phyloP scores from a whole-genome alignment of 208 protist genomes.

The Trichomonas tenax region DNA sequence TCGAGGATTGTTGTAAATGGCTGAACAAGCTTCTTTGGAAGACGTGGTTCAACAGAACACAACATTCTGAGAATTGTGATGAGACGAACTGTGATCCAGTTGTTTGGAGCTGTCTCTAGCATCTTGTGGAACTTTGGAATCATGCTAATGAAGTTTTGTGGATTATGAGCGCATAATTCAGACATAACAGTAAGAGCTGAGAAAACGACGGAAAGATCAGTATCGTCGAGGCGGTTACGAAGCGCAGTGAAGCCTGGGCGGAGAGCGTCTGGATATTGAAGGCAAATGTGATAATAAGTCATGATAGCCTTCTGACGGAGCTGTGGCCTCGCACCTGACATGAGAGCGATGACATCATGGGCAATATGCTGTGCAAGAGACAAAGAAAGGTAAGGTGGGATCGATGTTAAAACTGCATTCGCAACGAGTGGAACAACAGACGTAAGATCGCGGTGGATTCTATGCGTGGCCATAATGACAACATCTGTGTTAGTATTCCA shows the following conservation, averaged over 20 bases:
- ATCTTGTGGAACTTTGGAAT: background rate
- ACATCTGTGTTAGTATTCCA: background rate
- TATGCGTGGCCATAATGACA: background rate
- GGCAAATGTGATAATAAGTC: background rate
- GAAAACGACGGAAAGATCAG: background rate
- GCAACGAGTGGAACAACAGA: background rate
- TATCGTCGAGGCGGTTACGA: background rate
- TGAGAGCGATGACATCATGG: background rate
- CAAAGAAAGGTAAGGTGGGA: background rate
- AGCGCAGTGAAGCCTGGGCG: background rate
- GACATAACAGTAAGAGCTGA: background rate
- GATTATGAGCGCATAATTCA: conserved; percentile 12
- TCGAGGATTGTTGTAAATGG: background rate
- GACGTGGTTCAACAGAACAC: background rate
- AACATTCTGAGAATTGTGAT: background rate
- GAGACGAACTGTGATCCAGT: background rate
- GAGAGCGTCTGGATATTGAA: background rate
- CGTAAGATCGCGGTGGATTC: background rate
- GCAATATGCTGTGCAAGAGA: background rate
- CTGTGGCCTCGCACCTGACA: background rate
- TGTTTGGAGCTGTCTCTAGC: background rate
- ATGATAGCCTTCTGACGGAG: background rate
- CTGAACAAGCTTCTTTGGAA: background rate
- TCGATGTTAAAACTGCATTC: background rate
- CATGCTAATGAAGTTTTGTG: background rate